Evolutionary conservation across 768 basidiomycete genomes (phyloP), one percentile per base, ranked within the genome.

Genomic region (Naganishia randhawae): DNA sequence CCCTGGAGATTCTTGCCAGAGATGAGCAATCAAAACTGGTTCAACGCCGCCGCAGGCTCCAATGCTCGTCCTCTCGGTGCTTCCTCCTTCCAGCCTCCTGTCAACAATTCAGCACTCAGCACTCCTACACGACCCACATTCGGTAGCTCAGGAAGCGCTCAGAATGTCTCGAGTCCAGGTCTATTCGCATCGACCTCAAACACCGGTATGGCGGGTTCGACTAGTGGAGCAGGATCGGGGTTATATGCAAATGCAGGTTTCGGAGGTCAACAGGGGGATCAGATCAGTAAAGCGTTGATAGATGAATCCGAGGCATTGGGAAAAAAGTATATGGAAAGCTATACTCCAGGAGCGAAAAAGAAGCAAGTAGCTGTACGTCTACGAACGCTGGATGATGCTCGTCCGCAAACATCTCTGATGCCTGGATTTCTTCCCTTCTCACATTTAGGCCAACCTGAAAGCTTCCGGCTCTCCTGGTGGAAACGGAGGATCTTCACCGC

Each of bases 321-420:
- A 29, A 69, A 65, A 32, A 69, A 48, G 69, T 69, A 69, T 50
- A 35, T 52, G 42, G 69, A 65, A 22, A 63, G 62, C 22, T 69
- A 57, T 32, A 66, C 53, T 5, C 63, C 52, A 27, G 69, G 69
- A 16, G 39, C 33, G 0, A 66, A 63, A 39, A 69, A 69, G 63
- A 61, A 57, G 53, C 33, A 35, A 29, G 50, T 41, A 1, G 63
- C 52, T 27, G 69, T 66, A 31, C 65, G 69, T 65, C 7, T 45
- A n/a, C n/a, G 16, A 48, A 4, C 6, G 4, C 3, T 48, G 16
- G 16, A 22, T 31, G 35, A n/a, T 55, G 22, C 53, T 53, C 27
- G 45, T 19, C 4, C 35, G 37, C 27, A 8, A 39, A 4, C 13
- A 9, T 41, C 7, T 9, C 39, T 41, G 16, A 33, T 22, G 32